These are phyloP conservation scores for Penicillium sp. DNA, from an alignment of 2,329 filamentous ascomycete species.

Conservation along the genomic window DNA sequence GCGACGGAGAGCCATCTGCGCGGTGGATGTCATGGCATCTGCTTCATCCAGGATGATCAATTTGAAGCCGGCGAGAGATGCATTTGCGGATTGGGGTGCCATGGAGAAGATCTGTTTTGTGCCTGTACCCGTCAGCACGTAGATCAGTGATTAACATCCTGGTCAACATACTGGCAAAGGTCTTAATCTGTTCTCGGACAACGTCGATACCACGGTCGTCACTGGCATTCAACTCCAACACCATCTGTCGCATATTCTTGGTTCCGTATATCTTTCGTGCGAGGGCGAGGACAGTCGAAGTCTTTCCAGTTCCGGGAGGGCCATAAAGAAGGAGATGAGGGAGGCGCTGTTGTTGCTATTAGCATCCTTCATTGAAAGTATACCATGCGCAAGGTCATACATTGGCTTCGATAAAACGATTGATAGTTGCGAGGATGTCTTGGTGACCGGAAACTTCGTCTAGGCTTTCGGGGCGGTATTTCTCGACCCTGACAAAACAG, in stretches of 20 bases:
- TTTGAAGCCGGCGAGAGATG: conserved; percentile 75
- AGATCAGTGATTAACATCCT: neutral
- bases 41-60: conserved; percentile 97
- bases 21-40: conserved; percentile 99
- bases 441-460: conserved; percentile 94
- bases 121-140: conserved; percentile 27
- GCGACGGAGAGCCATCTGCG: conserved; percentile 92
- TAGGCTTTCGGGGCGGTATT: conserved; percentile 86
- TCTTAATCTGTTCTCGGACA: conserved; percentile 98
- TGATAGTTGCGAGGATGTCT: conserved; percentile 95
- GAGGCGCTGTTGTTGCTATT: conserved; percentile 58
- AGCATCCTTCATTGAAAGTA: neutral
- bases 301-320: conserved; percentile 95
- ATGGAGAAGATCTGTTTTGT: conserved; percentile 96
- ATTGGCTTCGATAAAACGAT: conserved; percentile 95
- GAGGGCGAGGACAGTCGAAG: conserved; percentile 90
- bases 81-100: conserved; percentile 47
- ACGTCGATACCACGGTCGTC: conserved; percentile 98
- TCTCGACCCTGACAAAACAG: conserved; percentile 72
- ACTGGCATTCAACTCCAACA: conserved; percentile 94
- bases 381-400: conserved; percentile 39
- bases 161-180: conserved; percentile 71
- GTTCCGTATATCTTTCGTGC: conserved; percentile 89
- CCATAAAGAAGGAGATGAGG: conserved; percentile 97
- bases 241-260: conserved; percentile 96